Percentiles rank a stretch among this genome's conserved stretches.
Conservation (phyloP, 2,329 filamentous ascomycete species). For the Xylariaceae sp. region DNA sequence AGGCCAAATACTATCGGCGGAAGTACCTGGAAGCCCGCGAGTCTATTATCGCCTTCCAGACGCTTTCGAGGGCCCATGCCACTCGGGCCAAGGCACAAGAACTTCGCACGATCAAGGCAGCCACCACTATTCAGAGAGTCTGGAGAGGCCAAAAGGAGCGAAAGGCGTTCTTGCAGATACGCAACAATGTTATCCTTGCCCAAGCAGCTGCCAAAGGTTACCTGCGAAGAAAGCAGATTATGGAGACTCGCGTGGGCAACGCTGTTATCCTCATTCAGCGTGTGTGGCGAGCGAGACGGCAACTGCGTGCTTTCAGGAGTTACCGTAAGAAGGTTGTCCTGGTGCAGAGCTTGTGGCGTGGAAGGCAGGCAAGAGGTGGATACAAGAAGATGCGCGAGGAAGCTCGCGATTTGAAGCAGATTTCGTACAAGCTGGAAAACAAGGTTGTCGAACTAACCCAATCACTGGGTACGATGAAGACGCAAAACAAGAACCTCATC, state of each 20-base stretch:
- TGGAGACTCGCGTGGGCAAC: constrained; percentile 92
- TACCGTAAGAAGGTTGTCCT: constrained; percentile 90
- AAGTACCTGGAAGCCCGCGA: constrained; percentile 87
- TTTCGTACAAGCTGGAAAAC: constrained; percentile 99
- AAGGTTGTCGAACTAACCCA: constrained; percentile 99
- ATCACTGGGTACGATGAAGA: constrained; percentile 87
- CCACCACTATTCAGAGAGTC: constrained; percentile 91
- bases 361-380: constrained; percentile 76
- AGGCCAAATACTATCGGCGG: constrained; percentile 91
- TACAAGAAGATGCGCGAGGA: constrained; percentile 96
- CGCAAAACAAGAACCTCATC: constrained; percentile 88
- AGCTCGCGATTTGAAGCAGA: constrained; percentile 97
- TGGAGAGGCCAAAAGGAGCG: constrained; percentile 94
- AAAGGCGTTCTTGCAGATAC: constrained; percentile 78
- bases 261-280: constrained; percentile 90
- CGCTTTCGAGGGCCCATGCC: constrained; percentile 76
- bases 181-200: constrained; percentile 84
- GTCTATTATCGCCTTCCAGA: constrained; percentile 81
- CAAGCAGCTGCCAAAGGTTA: constrained; percentile 93
- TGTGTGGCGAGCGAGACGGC: constrained; percentile 81
- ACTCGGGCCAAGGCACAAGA: constrained; percentile 81
- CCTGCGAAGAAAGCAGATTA: constrained; percentile 86
- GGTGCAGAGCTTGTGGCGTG: constrained; percentile 92
- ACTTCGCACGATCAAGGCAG: constrained; percentile 81
- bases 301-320: constrained; percentile 81